These are phyloP conservation scores for Manihot esculenta DNA, from an alignment of 441 rosid genomes.

Conservation along the genomic window DNA sequence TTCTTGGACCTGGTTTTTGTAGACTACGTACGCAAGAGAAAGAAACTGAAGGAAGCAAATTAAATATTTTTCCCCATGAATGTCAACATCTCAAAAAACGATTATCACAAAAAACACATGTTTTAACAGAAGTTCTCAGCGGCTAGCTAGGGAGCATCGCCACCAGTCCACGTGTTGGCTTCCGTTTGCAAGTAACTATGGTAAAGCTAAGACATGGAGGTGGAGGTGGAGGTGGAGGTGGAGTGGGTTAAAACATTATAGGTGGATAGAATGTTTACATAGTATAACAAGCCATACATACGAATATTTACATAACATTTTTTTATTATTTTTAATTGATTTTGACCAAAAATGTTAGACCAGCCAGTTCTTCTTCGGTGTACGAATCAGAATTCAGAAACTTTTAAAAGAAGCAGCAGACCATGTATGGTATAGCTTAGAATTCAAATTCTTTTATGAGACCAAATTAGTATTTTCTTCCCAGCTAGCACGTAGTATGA, in stretches of 20 bases:
- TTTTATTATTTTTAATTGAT: not conserved
- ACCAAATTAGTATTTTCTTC: not conserved
- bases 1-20: not conserved
- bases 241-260: no score
- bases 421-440: no score
- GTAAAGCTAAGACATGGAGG: no score
- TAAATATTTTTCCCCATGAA: no score
- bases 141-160: not conserved
- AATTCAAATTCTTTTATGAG: not conserved
- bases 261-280: no score
- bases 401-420: not conserved
- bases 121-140: not conserved
- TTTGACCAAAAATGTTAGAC: not conserved
- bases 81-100: not conserved
- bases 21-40: not conserved
- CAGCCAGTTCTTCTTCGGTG: no score
- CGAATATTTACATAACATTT: no score
- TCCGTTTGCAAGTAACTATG: not conserved
- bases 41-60: no score
- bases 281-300: no score
- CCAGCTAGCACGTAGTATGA: no score
- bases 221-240: no score
- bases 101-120: not conserved
- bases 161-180: not conserved
- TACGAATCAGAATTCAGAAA: not conserved